Conservation (phyloP, 2,329 filamentous ascomycete species). For the Ophiosphaerella narmari region DNA sequence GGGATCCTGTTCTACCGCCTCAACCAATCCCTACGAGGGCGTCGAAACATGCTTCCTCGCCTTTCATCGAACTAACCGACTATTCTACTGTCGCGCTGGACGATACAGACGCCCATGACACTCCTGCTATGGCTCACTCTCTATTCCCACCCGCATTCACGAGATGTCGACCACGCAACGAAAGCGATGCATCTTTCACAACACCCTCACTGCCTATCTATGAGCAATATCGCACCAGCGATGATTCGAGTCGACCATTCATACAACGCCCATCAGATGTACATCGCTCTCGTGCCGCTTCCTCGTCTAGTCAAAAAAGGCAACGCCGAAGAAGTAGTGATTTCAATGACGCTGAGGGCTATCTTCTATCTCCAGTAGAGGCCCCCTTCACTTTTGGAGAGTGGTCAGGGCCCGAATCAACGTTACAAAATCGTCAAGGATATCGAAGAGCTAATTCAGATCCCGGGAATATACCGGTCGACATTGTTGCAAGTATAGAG, state of each 20-base stretch:
- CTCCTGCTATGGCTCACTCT: slow-evolving; percentile 24
- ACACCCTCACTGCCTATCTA: neutral
- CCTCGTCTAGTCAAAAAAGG: neutral
- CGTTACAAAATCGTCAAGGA: slow-evolving; percentile 12
- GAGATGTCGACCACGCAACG: slow-evolving; percentile 9
- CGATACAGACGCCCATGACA: slow-evolving; percentile 13
- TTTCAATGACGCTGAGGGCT: neutral
- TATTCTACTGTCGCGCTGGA: slow-evolving; percentile 7
- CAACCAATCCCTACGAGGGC: too few relatives aligned
- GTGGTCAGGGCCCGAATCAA: slow-evolving; percentile 8
- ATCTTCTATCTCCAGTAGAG: neutral
- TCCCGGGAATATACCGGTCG: slow-evolving; percentile 9
- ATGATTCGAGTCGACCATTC: slow-evolving; percentile 9
- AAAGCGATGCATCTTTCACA: slow-evolving; percentile 16
- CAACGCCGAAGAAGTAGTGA: slow-evolving; percentile 6
- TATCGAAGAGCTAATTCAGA: slow-evolving; percentile 21
- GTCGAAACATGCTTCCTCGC: neutral
- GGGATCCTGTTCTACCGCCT: slow-evolving; percentile 2
- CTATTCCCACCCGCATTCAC: slow-evolving; percentile 23
- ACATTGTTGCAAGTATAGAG: neutral
- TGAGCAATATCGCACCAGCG: slow-evolving; percentile 5
- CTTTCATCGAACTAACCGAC: slow-evolving; percentile 21
- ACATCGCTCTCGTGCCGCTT: slow-evolving; percentile 8
- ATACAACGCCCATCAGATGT: slow-evolving; percentile 13
- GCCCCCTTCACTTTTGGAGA: neutral